These are phyloP conservation scores for Talaromyces stipitatus DNA, from an alignment of 495 filamentous ascomycete species.

Conservation along the genomic window DNA sequence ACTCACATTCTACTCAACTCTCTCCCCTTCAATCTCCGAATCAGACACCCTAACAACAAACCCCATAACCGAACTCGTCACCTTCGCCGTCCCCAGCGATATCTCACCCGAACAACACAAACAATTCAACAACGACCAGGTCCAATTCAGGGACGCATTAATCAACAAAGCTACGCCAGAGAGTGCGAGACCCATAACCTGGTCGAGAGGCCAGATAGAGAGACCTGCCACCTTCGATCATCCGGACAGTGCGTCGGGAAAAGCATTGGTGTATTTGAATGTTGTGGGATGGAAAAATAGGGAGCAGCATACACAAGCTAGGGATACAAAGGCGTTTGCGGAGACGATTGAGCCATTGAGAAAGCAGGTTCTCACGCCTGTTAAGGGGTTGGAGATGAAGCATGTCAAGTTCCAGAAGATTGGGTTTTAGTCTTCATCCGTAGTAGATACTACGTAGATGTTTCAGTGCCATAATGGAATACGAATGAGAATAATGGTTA, in stretches of 20 bases:
- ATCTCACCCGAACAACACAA: constrained; percentile 15
- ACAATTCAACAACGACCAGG: constrained; percentile 19
- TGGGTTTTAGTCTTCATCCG: constrained; percentile 7
- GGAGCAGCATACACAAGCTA: constrained; percentile 41
- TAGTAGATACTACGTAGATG: neutral
- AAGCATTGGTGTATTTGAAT: constrained; percentile 30
- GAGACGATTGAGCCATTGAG: constrained; percentile 29
- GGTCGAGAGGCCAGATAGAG: constrained; percentile 36
- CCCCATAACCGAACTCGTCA: constrained; percentile 32
- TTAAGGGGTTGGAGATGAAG: constrained; percentile 33
- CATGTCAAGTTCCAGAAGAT: constrained; percentile 35
- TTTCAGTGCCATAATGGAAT: neutral
- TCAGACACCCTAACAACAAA: constrained; percentile 27
- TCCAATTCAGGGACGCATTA: constrained; percentile 27
- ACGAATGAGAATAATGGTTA: neutral
- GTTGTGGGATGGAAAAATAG: constrained; percentile 47
- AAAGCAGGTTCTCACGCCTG: constrained; percentile 24
- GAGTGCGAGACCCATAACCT: constrained; percentile 30
- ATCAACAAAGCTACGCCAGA: constrained; percentile 18
- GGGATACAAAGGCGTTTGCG: constrained; percentile 37
- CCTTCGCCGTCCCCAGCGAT: constrained; percentile 22
- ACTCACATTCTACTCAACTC: constrained; percentile 22
- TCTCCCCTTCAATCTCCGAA: constrained; percentile 22
- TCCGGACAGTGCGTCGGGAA: constrained; percentile 24
- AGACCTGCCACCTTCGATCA: constrained; percentile 30